phyloP scores from a whole-genome alignment of 2,329 filamentous ascomycete genomes.

The Bisporella sp. region DNA sequence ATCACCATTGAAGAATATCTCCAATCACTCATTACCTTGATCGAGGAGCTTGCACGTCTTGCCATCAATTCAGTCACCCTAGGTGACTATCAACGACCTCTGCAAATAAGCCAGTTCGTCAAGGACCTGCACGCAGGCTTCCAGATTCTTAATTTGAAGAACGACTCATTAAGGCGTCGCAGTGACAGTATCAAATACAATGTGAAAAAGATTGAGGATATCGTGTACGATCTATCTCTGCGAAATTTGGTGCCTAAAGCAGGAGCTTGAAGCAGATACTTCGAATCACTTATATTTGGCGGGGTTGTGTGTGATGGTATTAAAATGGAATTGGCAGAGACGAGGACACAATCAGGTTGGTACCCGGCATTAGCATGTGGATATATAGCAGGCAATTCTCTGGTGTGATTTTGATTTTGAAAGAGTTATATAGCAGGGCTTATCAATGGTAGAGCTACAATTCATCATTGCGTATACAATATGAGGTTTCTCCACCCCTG shows the following conservation, averaged over 20 bases:
- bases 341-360: too few species aligned
- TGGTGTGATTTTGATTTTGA: too few species aligned
- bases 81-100: conserved; percentile 77
- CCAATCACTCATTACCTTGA: conserved; percentile 75
- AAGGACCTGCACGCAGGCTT: conserved; percentile 95
- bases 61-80: conserved; percentile 92
- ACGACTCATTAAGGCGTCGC: conserved; percentile 79
- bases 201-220: conserved; percentile 96
- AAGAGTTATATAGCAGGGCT: too few species aligned
- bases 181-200: conserved; percentile 95
- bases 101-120: conserved; percentile 85
- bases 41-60: conserved; percentile 84
- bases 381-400: too few species aligned
- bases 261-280: conserved; percentile 1
- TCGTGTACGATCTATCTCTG: conserved; percentile 90
- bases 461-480: too few species aligned
- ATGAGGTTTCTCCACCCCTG: too few species aligned
- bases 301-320: not conserved
- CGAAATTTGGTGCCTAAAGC: conserved; percentile 63
- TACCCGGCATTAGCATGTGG: too few species aligned
- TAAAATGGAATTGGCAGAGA: too few species aligned
- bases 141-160: conserved; percentile 95
- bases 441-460: too few species aligned
- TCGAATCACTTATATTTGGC: not conserved
- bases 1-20: conserved; percentile 97